Conservation (phyloP, 2,329 filamentous ascomycete species). For the Pezicula neosporulosa region DNA sequence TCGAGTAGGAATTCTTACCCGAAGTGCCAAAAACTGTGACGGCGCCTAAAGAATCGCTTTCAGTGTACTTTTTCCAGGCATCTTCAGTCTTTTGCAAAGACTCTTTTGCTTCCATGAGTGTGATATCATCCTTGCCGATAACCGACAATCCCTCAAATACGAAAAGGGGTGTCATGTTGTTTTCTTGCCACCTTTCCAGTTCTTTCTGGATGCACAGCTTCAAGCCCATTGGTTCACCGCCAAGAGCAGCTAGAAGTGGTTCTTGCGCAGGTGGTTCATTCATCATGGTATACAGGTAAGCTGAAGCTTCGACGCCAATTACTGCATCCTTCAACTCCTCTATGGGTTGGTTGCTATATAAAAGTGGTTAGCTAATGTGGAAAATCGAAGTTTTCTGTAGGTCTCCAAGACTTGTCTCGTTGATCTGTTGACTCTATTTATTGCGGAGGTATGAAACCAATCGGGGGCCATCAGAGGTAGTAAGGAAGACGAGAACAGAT, state of each 20-base stretch:
- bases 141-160: slow-evolving; percentile 88
- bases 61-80: slow-evolving; percentile 86
- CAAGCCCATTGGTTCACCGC: slow-evolving; percentile 80
- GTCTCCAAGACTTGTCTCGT: too few relatives aligned
- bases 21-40: slow-evolving; percentile 84
- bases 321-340: slow-evolving; percentile 70
- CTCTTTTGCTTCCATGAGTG: slow-evolving; percentile 58
- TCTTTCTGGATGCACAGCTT: slow-evolving; percentile 72
- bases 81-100: slow-evolving; percentile 70
- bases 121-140: slow-evolving; percentile 69
- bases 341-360: slow-evolving; percentile 45
- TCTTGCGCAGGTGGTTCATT: slow-evolving; percentile 70
- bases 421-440: too few relatives aligned
- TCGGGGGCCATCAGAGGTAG: too few relatives aligned
- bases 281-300: slow-evolving; percentile 80
- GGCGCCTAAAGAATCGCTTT: slow-evolving; percentile 73
- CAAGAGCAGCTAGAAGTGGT: slow-evolving; percentile 84
- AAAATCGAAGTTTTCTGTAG: too few relatives aligned
- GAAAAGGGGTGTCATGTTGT: slow-evolving; percentile 77
- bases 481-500: too few relatives aligned
- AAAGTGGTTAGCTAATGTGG: not conserved
- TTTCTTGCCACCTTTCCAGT: slow-evolving; percentile 66
- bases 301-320: slow-evolving; percentile 83
- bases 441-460: too few relatives aligned
- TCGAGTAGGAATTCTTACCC: slow-evolving; percentile 45